Conservation (phyloP, 2,329 filamentous ascomycete species). For the Phyllachora maydis region DNA sequence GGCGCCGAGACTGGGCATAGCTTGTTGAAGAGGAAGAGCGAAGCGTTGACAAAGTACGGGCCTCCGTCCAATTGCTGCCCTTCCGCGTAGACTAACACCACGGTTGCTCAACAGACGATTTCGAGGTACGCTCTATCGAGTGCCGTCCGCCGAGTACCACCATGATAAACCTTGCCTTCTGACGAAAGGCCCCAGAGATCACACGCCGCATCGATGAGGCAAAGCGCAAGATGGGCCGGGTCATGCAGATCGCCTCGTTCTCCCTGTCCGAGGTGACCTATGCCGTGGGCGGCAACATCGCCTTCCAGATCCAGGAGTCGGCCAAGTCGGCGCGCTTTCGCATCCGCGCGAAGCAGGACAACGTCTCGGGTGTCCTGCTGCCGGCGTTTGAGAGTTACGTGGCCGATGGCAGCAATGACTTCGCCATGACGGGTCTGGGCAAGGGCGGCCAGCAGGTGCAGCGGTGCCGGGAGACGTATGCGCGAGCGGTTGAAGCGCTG, state of each 20-base stretch:
- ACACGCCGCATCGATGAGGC: conserved; percentile 94
- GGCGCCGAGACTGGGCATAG: conserved; percentile 82
- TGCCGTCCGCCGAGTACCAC: not conserved
- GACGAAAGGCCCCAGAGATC: conserved; percentile 41
- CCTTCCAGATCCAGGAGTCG: conserved; percentile 93
- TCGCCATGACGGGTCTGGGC: conserved; percentile 83
- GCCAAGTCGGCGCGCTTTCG: conserved; percentile 85
- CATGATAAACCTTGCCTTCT: not conserved
- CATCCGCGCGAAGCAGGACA: conserved; percentile 88
- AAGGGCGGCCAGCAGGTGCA: conserved; percentile 97
- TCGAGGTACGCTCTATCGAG: conserved; percentile 40
- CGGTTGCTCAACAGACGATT: conserved; percentile 44
- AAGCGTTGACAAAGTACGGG: conserved; percentile 87
- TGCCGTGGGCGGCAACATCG: conserved; percentile 85
- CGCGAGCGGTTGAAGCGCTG: conserved; percentile 82
- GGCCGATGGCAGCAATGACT: conserved; percentile 82
- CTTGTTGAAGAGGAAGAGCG: conserved; percentile 90
- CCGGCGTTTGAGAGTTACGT: conserved; percentile 86
- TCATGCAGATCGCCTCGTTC: conserved; percentile 98
- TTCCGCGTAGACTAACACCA: conserved; percentile 3
- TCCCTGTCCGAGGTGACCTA: conserved; percentile 95
- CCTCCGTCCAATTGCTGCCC: not conserved
- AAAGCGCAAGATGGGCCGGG: conserved; percentile 96
- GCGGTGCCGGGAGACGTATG: conserved; percentile 86
- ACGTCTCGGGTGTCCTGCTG: conserved; percentile 89